Percentiles rank a stretch among this genome's conserved stretches.
Conservation (phyloP, 345 rosid genomes). For the Nephelium lappaceum region DNA sequence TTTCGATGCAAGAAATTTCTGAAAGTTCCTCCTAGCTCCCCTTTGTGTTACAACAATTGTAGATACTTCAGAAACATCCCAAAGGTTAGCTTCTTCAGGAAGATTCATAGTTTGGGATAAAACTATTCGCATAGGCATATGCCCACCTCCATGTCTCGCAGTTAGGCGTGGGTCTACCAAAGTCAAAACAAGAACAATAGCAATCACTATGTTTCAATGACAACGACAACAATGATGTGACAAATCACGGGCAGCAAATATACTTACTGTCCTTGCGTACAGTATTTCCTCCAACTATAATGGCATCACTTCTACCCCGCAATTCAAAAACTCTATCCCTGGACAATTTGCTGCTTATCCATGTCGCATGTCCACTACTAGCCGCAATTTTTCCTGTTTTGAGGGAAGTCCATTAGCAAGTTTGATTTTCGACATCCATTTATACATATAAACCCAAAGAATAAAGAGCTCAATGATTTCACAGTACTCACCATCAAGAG, state of each 20-base stretch:
- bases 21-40: conserved; percentile 89
- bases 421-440: background rate
- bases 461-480: conserved; percentile 1
- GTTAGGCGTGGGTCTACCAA: conserved; percentile 80
- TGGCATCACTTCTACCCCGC: conserved; percentile 87
- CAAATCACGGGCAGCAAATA: background rate
- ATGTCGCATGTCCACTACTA: conserved; percentile 87
- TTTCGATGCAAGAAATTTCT: conserved; percentile 75
- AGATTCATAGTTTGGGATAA: conserved; percentile 82
- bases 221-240: background rate
- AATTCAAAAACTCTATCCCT: conserved; percentile 80
- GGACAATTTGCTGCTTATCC: conserved; percentile 91
- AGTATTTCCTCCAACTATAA: conserved; percentile 92
- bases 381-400: conserved; percentile 87
- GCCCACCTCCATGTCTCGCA: conserved; percentile 90
- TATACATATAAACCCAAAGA: background rate
- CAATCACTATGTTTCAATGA: background rate
- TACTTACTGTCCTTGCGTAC: conserved; percentile 80
- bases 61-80: conserved; percentile 81
- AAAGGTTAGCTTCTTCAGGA: conserved; percentile 86
- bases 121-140: conserved; percentile 81
- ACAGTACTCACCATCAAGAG: conserved; percentile 77
- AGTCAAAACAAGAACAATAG: conserved; percentile 14
- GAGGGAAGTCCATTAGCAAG: conserved; percentile 11
- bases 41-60: conserved; percentile 89